Evolutionary conservation across 1,139 yeast genomes (phyloP), one percentile per base, ranked within the genome.

Genomic region (Protomyces arabidopsidicola): DNA sequence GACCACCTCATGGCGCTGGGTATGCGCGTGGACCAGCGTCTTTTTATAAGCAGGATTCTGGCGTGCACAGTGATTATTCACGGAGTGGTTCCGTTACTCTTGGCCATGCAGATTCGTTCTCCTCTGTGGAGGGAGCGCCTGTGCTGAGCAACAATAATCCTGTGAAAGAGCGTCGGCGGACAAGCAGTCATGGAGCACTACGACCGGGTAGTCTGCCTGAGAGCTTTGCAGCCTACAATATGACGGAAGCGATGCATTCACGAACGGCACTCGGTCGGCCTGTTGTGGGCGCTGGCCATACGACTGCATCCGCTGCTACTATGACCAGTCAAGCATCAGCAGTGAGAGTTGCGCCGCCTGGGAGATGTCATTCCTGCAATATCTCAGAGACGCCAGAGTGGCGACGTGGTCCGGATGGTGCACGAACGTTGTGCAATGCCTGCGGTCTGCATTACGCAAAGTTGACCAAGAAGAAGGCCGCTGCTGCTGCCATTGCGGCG

Each of bases 341-440:
- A 8, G 31, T 8, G 42, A 58, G 67, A 12, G 60, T 64, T 10
- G 53, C 63, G 8, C 67, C 60, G 20, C 68, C 69, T 9, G 67
- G 67, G 20, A 70, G 39, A 5, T 82, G 85, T 66, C 71, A 72
- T 50, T 84, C 82, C 68, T 88, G 95, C 74, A 88, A 88, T 1
- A 84, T 88, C 20, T 81, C 84, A 5, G 86, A 84, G 63, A 87
- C 95, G 0, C 93, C 95, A 1, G 95, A 87, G 73, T 87, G 95
- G 95, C 79, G 95, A 71, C 77, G 88, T 63, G 95, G 95, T 0
- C 95, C 93, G 0, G 83, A 84, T 67, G 91, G 91, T 0, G 84
- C 84, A 8, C 77, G 89, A 65, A 84, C 90, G 0, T 76, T 87
- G 64, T 87, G 95, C 72, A 87, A 87, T 74, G 95, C 95, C 0